phyloP scores from a whole-genome alignment of 2,329 filamentous ascomycete genomes.

The Phaeophleospora eucalypticola region DNA sequence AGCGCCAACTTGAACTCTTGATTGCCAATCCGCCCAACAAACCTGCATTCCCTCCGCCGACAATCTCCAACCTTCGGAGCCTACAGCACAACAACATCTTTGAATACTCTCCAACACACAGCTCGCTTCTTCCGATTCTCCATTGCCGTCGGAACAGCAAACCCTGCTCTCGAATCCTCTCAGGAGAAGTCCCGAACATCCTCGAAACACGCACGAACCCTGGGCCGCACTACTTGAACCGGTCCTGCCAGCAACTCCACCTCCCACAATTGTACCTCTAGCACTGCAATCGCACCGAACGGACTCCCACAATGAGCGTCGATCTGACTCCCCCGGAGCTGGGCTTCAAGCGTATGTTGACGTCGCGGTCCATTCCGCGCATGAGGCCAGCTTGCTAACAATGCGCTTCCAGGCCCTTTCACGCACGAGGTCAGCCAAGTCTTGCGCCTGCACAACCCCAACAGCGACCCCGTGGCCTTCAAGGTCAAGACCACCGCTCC shows the following conservation, averaged over 20 bases:
- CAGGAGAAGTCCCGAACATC: not conserved
- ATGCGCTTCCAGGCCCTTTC: constrained; percentile 53
- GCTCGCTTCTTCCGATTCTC: not conserved
- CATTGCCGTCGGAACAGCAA: not conserved
- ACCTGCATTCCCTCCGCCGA: not conserved
- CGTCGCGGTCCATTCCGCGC: constrained; percentile 1
- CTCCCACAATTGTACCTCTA: not conserved
- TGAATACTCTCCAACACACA: not conserved
- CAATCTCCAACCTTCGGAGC: not conserved
- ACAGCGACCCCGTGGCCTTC: constrained; percentile 58
- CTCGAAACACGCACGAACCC: not conserved
- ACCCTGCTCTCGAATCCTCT: not conserved
- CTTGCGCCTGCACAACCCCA: constrained; percentile 56
- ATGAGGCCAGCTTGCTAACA: constrained; percentile 13
- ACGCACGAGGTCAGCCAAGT: constrained; percentile 60
- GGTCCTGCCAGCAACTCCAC: not conserved
- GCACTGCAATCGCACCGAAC: not conserved
- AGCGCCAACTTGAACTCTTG: not conserved
- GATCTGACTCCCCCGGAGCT: constrained; percentile 89
- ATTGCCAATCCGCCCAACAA: not conserved
- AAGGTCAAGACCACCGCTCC: constrained; percentile 98
- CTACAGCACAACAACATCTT: no score
- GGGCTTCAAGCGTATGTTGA: constrained; percentile 78
- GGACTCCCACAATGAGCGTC: constrained; percentile 70
- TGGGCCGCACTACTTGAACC: not conserved